Conservation (phyloP, 306 rosid genomes). For the Heteromeles arbutifolia region DNA sequence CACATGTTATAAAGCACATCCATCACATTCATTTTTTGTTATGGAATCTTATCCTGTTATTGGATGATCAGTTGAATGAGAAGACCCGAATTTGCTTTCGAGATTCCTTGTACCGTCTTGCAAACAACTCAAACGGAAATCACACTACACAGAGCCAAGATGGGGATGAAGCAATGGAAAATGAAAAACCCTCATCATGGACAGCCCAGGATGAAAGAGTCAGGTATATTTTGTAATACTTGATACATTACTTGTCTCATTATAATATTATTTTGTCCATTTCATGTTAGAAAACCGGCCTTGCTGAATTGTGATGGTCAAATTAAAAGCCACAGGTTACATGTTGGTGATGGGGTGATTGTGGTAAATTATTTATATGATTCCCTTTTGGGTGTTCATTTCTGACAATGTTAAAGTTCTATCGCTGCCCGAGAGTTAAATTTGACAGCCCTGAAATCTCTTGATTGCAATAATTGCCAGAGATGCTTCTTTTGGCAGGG, state of each 20-base stretch:
- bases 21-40: conserved; percentile 3
- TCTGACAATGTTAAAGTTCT: background rate
- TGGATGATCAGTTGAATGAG: conserved; percentile 37
- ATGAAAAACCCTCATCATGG: conserved; percentile 19
- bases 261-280: background rate
- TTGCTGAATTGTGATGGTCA: background rate
- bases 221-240: conserved; percentile 31
- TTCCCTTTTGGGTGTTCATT: too few relatives aligned
- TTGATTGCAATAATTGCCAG: background rate
- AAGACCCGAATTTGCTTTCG: conserved; percentile 64
- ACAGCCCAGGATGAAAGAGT: conserved; percentile 16
- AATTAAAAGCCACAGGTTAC: background rate
- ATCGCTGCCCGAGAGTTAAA: background rate
- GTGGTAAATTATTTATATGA: background rate
- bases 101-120: conserved; percentile 76
- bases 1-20: background rate
- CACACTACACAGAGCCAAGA: conserved; percentile 16
- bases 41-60: conserved; percentile 10
- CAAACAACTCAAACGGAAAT: conserved; percentile 41
- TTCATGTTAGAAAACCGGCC: background rate
- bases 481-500: background rate
- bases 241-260: background rate
- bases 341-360: background rate
- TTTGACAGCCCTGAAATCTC: background rate
- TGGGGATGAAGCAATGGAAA: conserved; percentile 5